These are phyloP conservation scores for Ogataea neopini DNA, from an alignment of 805 yeast genomes.

Conservation along the genomic window DNA sequence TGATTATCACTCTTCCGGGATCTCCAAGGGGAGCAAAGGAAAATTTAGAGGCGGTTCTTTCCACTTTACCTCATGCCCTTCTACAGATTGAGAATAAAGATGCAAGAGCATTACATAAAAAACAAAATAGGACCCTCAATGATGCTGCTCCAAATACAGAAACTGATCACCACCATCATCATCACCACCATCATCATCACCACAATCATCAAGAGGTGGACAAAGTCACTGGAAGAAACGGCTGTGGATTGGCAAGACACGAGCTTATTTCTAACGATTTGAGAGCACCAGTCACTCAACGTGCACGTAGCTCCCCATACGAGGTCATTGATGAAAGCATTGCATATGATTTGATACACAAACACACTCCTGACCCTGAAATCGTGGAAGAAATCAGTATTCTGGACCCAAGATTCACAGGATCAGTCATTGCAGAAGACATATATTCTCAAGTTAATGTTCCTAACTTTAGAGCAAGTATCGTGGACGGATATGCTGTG, in stretches of 20 bases:
- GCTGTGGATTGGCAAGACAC: conserved; percentile 40
- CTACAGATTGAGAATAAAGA: conserved; percentile 36
- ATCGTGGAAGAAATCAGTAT: conserved; percentile 27
- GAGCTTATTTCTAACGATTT: conserved; percentile 37
- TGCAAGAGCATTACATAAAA: conserved; percentile 43
- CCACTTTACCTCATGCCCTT: conserved; percentile 45
- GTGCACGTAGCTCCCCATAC: conserved; percentile 51
- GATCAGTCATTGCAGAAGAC: conserved; percentile 45
- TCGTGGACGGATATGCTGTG: conserved; percentile 60
- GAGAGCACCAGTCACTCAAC: conserved; percentile 38
- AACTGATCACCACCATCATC: conserved; percentile 17
- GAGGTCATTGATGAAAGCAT: conserved; percentile 45
- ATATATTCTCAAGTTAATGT: conserved; percentile 40
- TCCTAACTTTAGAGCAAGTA: conserved; percentile 54
- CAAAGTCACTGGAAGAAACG: conserved; percentile 13
- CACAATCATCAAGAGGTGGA: not conserved
- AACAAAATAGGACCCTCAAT: conserved; percentile 28
- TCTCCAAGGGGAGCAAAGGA: conserved; percentile 51
- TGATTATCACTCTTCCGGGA: conserved; percentile 53
- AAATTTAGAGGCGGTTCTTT: conserved; percentile 41
- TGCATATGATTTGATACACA: conserved; percentile 38
- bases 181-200: conserved; percentile 19
- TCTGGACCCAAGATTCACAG: conserved; percentile 32
- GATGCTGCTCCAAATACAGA: conserved; percentile 21
- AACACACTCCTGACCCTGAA: conserved; percentile 35